Percentiles rank a stretch among this genome's conserved stretches.
These are phyloP conservation scores for Kodamaea nitidulidarum DNA, from an alignment of 805 yeast species.

Conservation along the genomic window DNA sequence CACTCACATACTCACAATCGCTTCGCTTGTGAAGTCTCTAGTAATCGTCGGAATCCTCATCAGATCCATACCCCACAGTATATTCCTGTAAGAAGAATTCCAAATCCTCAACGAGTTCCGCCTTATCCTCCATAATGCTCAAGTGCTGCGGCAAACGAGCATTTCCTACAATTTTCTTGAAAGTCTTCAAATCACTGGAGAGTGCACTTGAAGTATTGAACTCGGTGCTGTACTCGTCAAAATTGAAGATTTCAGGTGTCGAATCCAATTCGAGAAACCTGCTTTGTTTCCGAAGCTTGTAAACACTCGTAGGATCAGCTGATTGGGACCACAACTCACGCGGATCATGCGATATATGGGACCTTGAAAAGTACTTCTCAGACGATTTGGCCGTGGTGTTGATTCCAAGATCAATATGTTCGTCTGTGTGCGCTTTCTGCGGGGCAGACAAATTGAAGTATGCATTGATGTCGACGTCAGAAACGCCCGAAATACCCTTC, in stretches of 20 bases:
- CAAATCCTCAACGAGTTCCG: constrained; percentile 49
- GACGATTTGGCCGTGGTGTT: constrained; percentile 5
- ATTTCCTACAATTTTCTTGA: constrained; percentile 20
- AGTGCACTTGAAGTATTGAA: constrained; percentile 24
- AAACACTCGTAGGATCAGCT: constrained; percentile 1
- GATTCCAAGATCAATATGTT: constrained; percentile 3
- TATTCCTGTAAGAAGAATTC: constrained; percentile 43
- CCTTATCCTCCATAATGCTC: constrained; percentile 45
- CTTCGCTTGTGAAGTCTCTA: too few relatives aligned
- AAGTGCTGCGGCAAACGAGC: constrained; percentile 14
- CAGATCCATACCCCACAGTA: constrained; percentile 45
- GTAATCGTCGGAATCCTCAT: constrained; percentile 4
- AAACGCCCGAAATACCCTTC: too few relatives aligned
- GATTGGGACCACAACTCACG: background rate
- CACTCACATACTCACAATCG: too few relatives aligned
- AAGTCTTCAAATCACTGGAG: constrained; percentile 24
- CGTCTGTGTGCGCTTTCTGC: constrained; percentile 2
- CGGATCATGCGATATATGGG: constrained; percentile 6
- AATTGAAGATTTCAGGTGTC: constrained; percentile 5
- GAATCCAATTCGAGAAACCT: constrained; percentile 4
- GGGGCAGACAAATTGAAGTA: constrained; percentile 10
- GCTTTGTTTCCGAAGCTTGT: constrained; percentile 4
- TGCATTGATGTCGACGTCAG: constrained; percentile 15
- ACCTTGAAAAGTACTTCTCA: constrained; percentile 9
- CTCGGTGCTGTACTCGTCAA: constrained; percentile 14